Conservation (phyloP, 2,329 filamentous ascomycete genomes). For the Ceratocystiopsis minuta region DNA sequence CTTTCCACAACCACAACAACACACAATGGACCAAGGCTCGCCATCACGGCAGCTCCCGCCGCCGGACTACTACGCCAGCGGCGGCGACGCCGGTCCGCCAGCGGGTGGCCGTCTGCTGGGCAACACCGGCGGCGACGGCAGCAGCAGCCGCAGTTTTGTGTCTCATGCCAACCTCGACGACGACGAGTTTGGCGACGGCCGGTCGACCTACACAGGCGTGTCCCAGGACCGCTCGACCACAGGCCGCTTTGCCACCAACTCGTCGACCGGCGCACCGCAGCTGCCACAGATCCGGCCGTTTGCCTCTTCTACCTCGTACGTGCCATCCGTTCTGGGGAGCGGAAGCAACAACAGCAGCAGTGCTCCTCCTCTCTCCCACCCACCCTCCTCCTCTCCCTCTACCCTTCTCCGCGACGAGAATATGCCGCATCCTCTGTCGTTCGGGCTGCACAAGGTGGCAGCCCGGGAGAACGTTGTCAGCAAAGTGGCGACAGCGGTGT, state of each 20-base stretch:
- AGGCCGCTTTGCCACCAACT: neutral
- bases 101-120: conserved; percentile 43
- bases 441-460: no score
- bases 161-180: no score
- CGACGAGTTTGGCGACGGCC: conserved; percentile 1
- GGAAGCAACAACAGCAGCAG: no score
- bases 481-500: conserved; percentile 13
- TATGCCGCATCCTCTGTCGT: no score
- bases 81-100: conserved; percentile 5
- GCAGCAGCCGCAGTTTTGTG: neutral
- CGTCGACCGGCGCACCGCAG: conserved; percentile 2
- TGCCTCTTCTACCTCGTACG: conserved; percentile 34
- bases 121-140: conserved; percentile 30
- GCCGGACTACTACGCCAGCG: conserved; percentile 25
- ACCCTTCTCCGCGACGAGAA: neutral
- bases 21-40: conserved; percentile 27
- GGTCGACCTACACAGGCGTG: no score
- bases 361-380: neutral
- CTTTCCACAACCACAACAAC: no score
- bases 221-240: neutral
- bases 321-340: conserved; percentile 14
- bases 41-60: conserved; percentile 22
- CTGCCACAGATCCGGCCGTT: conserved; percentile 17
- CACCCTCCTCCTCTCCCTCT: conserved; percentile 7
- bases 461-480: conserved; percentile 6